Conservation (phyloP, 2,329 filamentous ascomycete species). For the Ascochyta lentis region DNA sequence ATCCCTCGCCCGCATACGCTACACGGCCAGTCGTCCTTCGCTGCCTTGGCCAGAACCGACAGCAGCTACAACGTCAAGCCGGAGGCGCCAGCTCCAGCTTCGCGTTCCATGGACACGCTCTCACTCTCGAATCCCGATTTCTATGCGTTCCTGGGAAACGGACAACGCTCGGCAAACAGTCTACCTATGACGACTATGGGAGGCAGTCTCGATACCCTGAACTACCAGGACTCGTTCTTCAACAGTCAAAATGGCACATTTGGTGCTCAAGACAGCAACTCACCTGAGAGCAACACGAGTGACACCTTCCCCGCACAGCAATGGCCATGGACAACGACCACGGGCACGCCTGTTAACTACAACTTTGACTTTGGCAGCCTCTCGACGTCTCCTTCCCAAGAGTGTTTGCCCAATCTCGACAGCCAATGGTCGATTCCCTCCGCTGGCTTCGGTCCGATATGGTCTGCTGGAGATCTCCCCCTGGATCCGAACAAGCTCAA, state of each 20-base stretch:
- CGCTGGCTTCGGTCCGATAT: slow-evolving; percentile 45
- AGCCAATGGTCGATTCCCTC: slow-evolving; percentile 46
- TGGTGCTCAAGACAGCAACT: slow-evolving; percentile 38
- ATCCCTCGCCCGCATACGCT: slow-evolving; percentile 57
- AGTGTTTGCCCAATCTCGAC: slow-evolving; percentile 45
- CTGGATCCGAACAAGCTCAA: slow-evolving; percentile 48
- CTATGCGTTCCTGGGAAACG: slow-evolving; percentile 45
- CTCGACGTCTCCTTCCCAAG: slow-evolving; percentile 49
- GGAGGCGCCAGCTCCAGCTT: slow-evolving; percentile 24
- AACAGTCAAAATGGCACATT: slow-evolving; percentile 31
- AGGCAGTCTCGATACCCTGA: slow-evolving; percentile 38
- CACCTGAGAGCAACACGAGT: slow-evolving; percentile 41
- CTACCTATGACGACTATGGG: slow-evolving; percentile 36
- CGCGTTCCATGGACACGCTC: slow-evolving; percentile 45
- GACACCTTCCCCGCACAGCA: slow-evolving; percentile 41
- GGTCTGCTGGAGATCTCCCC: slow-evolving; percentile 51
- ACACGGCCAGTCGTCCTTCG: slow-evolving; percentile 42
- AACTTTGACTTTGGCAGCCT: slow-evolving; percentile 45
- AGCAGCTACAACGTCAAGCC: slow-evolving; percentile 29
- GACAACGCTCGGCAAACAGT: slow-evolving; percentile 36
- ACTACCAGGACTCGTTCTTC: slow-evolving; percentile 40
- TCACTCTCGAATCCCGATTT: slow-evolving; percentile 48
- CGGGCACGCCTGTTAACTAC: slow-evolving; percentile 33
- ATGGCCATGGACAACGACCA: slow-evolving; percentile 44
- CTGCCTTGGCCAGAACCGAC: slow-evolving; percentile 32